phyloP scores from a whole-genome alignment of 495 filamentous ascomycete genomes.

The Neurospora discreta region DNA sequence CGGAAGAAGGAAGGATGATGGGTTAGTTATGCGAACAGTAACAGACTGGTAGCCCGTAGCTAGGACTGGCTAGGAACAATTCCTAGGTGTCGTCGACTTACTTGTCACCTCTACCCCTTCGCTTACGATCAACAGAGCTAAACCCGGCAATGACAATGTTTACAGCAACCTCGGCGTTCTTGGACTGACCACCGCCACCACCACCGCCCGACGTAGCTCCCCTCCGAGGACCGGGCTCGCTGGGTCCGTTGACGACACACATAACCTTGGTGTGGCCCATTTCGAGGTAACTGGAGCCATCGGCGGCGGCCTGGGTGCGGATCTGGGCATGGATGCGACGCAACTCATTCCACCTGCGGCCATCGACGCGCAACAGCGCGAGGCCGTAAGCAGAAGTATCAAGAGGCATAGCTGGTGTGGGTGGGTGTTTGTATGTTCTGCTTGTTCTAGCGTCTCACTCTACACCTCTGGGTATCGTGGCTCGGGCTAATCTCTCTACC shows the following conservation, averaged over 20 bases:
- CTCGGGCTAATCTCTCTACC: not conserved
- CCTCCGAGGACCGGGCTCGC: slow-evolving; percentile 45
- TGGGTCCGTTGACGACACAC: slow-evolving; percentile 79
- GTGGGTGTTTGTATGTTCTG: not conserved
- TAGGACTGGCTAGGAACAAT: not conserved
- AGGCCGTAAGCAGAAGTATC: slow-evolving; percentile 81
- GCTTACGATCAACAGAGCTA: slow-evolving; percentile 74
- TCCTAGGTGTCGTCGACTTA: slow-evolving; percentile 22
- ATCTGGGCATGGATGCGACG: slow-evolving; percentile 82
- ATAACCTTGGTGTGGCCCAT: slow-evolving; percentile 96
- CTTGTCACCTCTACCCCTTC: slow-evolving; percentile 64
- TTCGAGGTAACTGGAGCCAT: slow-evolving; percentile 81
- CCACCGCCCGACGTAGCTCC: slow-evolving; percentile 26
- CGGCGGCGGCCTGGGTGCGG: slow-evolving; percentile 78
- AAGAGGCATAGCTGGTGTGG: slow-evolving; percentile 56
- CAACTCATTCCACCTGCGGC: slow-evolving; percentile 96
- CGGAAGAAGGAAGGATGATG: not conserved
- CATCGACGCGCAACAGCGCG: slow-evolving; percentile 80
- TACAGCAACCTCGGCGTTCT: slow-evolving; percentile 58
- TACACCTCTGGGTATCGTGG: not conserved
- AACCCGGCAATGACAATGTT: slow-evolving; percentile 83
- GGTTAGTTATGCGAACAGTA: not conserved
- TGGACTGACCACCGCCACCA: slow-evolving; percentile 31
- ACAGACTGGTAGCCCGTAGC: no score
- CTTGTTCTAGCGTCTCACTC: not conserved